phyloP scores from a whole-genome alignment of 768 basidiomycete genomes.

The Crucibulum laeve region DNA sequence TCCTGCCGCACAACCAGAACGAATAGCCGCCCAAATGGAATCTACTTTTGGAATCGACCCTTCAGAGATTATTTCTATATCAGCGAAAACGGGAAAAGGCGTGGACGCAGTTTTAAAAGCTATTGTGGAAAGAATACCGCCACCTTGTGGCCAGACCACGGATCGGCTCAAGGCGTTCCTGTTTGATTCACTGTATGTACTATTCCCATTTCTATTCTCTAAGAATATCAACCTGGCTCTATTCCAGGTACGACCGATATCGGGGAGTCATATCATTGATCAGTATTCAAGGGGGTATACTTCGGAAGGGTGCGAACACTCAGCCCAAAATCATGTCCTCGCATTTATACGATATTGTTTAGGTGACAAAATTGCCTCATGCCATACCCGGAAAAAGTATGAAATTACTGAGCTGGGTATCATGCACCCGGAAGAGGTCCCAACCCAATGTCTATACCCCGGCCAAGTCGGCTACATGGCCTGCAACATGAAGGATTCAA shows the following conservation, averaged over 20 bases:
- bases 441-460: conserved; percentile 59
- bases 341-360: background rate
- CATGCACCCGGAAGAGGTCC: conserved; percentile 86
- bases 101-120: conserved; percentile 74
- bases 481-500: conserved; percentile 97
- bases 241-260: conserved; percentile 83
- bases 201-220: conserved; percentile 2
- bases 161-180: conserved; percentile 77
- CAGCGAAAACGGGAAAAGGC: conserved; percentile 90
- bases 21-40: conserved; percentile 77
- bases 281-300: conserved; percentile 71
- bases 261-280: conserved; percentile 94
- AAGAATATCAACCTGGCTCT: conserved; percentile 9
- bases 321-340: background rate
- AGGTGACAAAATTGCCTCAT: conserved; percentile 91
- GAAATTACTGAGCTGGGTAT: conserved; percentile 87
- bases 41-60: conserved; percentile 80
- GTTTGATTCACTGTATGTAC: conserved; percentile 85
- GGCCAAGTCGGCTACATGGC: conserved; percentile 88
- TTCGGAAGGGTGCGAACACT: conserved; percentile 65
- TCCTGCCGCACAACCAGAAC: conserved; percentile 80
- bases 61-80: conserved; percentile 70
- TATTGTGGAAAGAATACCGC: conserved; percentile 80
- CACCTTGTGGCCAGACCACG: conserved; percentile 54
- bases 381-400: conserved; percentile 82